phyloP scores from a whole-genome alignment of 768 basidiomycete genomes.

The Dioszegia crocea region DNA sequence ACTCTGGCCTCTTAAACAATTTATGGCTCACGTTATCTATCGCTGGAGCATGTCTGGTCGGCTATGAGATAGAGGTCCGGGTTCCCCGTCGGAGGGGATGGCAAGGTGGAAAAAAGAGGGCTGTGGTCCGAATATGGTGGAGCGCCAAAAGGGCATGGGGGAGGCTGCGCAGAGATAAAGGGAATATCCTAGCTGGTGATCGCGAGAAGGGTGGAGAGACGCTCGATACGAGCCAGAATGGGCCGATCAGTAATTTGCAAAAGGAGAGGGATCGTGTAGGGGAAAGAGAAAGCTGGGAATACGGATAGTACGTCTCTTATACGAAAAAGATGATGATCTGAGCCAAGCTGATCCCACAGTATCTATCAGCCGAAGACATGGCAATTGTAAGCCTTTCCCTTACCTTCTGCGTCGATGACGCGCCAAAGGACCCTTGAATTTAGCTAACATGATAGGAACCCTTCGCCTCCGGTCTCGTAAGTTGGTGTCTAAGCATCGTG shows the following conservation, averaged over 20 bases:
- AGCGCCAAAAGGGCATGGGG: slow-evolving; percentile 20
- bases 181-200: not conserved
- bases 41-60: slow-evolving; percentile 41
- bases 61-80: slow-evolving; percentile 43
- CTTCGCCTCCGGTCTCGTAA: slow-evolving; percentile 33
- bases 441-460: slow-evolving; percentile 23
- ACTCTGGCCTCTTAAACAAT: slow-evolving; percentile 47
- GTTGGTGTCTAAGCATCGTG: too few relatives aligned
- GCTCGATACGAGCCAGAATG: slow-evolving; percentile 2
- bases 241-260: not conserved
- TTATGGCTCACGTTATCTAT: slow-evolving; percentile 45
- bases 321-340: slow-evolving; percentile 11
- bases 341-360: slow-evolving; percentile 11
- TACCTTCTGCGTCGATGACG: not conserved
- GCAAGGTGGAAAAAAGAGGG: slow-evolving; percentile 31
- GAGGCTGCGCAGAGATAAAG: slow-evolving; percentile 8
- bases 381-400: slow-evolving; percentile 31
- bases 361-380: slow-evolving; percentile 44
- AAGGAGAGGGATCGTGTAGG: slow-evolving; percentile 29
- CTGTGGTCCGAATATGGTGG: slow-evolving; percentile 22
- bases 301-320: too few relatives aligned
- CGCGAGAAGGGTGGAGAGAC: slow-evolving; percentile 2
- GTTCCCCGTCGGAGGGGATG: slow-evolving; percentile 40
- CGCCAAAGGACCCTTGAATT: not conserved
- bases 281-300: slow-evolving; percentile 46